phyloP scores from a whole-genome alignment of 2,329 filamentous ascomycete genomes.

The Diplodia corticola region DNA sequence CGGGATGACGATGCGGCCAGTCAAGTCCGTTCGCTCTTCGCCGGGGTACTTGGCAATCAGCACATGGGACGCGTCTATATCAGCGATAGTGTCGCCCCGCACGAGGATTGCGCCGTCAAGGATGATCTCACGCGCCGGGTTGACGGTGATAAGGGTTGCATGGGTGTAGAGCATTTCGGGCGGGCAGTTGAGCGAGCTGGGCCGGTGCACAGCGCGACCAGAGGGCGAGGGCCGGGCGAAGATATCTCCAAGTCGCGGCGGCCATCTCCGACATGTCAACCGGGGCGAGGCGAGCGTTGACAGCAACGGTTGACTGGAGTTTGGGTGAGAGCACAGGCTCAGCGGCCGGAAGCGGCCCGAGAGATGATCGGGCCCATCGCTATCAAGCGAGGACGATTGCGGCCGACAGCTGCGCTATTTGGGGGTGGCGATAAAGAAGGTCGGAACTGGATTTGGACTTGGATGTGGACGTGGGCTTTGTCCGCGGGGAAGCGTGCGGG shows the following conservation, averaged over 20 bases:
- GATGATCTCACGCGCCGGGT: slow-evolving; percentile 48
- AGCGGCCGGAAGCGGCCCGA: slow-evolving; percentile 17
- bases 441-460: not conserved
- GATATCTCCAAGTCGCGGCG: not conserved
- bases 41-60: slow-evolving; percentile 35
- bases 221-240: not conserved
- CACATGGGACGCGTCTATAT: slow-evolving; percentile 45
- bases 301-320: not conserved
- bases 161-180: slow-evolving; percentile 49
- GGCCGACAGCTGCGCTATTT: not conserved
- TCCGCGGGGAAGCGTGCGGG: not conserved
- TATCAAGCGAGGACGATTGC: not conserved
- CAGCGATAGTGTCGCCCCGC: slow-evolving; percentile 42
- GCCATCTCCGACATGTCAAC: not conserved
- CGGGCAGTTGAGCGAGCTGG: not conserved
- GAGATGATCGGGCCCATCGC: not conserved
- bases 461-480: no score
- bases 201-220: not conserved
- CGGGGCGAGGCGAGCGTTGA: not conserved
- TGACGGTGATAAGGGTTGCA: slow-evolving; percentile 56
- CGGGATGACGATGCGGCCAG: slow-evolving; percentile 50
- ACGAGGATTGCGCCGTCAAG: slow-evolving; percentile 50
- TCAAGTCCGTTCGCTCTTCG: slow-evolving; percentile 38
- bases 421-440: not conserved
- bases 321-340: not conserved